Base-by-base conservation (phyloP, 2,329 filamentous ascomycete species). In the Periglandula ipomoeae region DNA sequence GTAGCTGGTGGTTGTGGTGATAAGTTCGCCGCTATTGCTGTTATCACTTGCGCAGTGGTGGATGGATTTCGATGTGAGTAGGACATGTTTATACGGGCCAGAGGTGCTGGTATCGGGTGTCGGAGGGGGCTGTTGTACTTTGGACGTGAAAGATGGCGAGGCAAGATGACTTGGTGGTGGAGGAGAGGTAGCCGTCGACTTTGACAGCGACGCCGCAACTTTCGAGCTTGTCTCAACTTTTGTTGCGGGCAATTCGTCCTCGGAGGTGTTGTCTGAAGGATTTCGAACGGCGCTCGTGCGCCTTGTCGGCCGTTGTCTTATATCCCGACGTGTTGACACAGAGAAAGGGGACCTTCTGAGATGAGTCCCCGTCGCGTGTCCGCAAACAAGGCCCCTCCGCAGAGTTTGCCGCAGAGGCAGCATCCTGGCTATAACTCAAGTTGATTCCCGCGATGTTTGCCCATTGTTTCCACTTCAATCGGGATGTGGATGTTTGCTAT, bases 31-130 rank as follows among this genome's bases (percentile, higher is more conserved):
- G 11, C 5, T 15, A 15, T 11, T 7, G 42, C 19, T 17, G 5
- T 8, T 32, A 4, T 27, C 15, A 11, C 15, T 4, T 26, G 44
- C 7, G 7, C 47, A 26, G 26, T 57, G 51, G 34, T 46, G 47
- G 45, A 59, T 58, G 32, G 47, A 3, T 17, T 44, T 37, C 50
- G 44, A 49, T n/a, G 51, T 43, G 19, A 53, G 48, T 40, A 59
- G 54, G 32, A 51, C 42, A 10, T 50, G 26, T 23, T 51, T 52
- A 47, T 53, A 47, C 1, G 53, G 32, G 5, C 48, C 38, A 2
- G 30, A 46, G 4, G 13, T 27, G 46, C 39, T 27, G 34, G 37
- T 44, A 22, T 47, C 39, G 11, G 40, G 34, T 19, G 39, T 10
- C 27, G 34, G 4, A 3, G 27, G 23, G 4, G 20, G 11, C 9